Percentiles rank a stretch among this genome's conserved stretches.
These are phyloP conservation scores for Camptophora hylomeconis DNA, from an alignment of 2,329 filamentous ascomycete genomes.

Conservation along the genomic window DNA sequence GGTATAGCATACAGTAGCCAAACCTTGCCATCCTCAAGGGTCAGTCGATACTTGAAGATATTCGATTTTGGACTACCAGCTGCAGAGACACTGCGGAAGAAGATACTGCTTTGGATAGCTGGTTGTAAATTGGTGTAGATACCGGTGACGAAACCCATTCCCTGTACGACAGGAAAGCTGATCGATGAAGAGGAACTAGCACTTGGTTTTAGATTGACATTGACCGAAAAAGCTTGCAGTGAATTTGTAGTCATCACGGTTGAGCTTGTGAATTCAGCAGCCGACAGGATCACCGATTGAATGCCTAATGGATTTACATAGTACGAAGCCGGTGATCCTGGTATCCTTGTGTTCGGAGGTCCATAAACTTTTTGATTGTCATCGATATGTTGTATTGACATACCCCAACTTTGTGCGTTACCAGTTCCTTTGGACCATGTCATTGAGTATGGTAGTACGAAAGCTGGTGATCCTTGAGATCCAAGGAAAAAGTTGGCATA, in stretches of 20 bases:
- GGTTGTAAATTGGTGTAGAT: constrained; percentile 60
- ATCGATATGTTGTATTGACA: constrained; percentile 65
- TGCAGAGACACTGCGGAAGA: constrained; percentile 52
- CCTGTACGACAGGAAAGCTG: constrained; percentile 73
- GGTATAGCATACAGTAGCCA: constrained; percentile 73
- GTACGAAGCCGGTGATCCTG: constrained; percentile 49
- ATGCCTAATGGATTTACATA: constrained; percentile 74
- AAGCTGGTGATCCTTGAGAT: constrained; percentile 54
- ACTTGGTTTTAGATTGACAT: constrained; percentile 52
- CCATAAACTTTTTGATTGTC: constrained; percentile 55
- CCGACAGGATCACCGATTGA: constrained; percentile 69
- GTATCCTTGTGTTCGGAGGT: constrained; percentile 35
- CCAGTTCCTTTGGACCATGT: constrained; percentile 54
- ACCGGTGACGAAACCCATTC: constrained; percentile 76
- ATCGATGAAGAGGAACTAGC: constrained; percentile 46
- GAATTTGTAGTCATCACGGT: constrained; percentile 45
- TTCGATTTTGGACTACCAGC: constrained; percentile 44
- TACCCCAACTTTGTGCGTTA: constrained; percentile 56
- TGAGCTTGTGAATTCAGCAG: constrained; percentile 52
- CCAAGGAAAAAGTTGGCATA: constrained; percentile 71
- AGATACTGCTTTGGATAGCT: constrained; percentile 58
- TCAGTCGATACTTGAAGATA: constrained; percentile 63
- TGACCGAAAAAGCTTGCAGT: constrained; percentile 44
- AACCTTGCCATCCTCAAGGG: constrained; percentile 55
- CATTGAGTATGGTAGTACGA: constrained; percentile 63